Percentiles rank a stretch among this genome's conserved stretches.
phyloP scores from a whole-genome alignment of 805 yeast species.

The Candida boleticola region DNA sequence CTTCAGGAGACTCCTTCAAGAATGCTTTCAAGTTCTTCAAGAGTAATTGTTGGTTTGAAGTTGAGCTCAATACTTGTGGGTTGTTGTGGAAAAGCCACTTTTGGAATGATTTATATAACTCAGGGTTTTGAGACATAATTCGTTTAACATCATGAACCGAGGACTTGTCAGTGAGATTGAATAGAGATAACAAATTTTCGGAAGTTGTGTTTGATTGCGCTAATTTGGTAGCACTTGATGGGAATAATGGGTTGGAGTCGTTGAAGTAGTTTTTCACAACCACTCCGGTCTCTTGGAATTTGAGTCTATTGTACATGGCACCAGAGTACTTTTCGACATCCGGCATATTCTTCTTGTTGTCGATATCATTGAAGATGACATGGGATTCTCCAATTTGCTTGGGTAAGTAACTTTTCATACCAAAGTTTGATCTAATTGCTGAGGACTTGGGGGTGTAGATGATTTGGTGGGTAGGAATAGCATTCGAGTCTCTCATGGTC shows the following conservation, averaged over 20 bases:
- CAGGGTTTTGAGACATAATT: conserved; percentile 40
- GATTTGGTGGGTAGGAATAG: conserved; percentile 67
- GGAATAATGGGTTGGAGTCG: conserved; percentile 42
- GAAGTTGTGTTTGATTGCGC: conserved; percentile 14
- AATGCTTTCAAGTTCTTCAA: conserved; percentile 32
- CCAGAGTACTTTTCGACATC: conserved; percentile 67
- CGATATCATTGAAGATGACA: conserved; percentile 63
- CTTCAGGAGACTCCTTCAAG: conserved; percentile 19
- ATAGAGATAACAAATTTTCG: conserved; percentile 29
- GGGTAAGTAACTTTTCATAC: conserved; percentile 72
- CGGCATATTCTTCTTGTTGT: conserved; percentile 64
- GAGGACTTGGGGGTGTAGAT: conserved; percentile 67
- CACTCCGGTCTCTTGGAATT: conserved; percentile 68
- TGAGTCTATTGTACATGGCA: conserved; percentile 54
- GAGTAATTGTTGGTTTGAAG: conserved; percentile 18
- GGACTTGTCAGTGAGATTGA: conserved; percentile 30
- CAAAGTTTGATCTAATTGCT: conserved; percentile 68
- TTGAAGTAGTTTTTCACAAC: conserved; percentile 36
- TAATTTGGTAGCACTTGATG: conserved; percentile 23
- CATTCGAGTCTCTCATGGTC: conserved; percentile 24
- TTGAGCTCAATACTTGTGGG: conserved; percentile 35
- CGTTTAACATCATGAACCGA: conserved; percentile 26
- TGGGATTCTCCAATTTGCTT: conserved; percentile 55
- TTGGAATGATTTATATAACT: conserved; percentile 51
- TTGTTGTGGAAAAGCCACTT: conserved; percentile 51